Percentiles rank a stretch among this genome's conserved stretches.
Conservation (phyloP, 1,139 yeast genomes). For the Debaryomyces udenii region DNA sequence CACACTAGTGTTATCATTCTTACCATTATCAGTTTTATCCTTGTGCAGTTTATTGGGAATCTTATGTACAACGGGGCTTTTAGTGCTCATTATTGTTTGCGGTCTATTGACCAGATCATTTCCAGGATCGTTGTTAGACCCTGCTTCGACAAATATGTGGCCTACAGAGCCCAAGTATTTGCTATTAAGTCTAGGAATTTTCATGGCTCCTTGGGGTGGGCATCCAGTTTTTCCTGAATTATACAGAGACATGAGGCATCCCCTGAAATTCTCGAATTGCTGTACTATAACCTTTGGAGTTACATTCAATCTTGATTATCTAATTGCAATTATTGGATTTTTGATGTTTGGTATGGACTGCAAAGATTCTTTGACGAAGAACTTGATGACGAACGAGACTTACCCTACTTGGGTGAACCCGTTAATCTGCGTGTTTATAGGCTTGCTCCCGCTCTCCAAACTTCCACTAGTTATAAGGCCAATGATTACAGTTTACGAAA, state of each 20-base stretch:
- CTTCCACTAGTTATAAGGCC: constrained; percentile 46
- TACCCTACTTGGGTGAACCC: constrained; percentile 38
- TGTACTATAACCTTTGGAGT: constrained; percentile 36
- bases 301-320: constrained; percentile 38
- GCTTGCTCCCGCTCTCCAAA: constrained; percentile 44
- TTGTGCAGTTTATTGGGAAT: constrained; percentile 77
- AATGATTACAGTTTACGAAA: constrained; percentile 44
- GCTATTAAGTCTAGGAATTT: constrained; percentile 68
- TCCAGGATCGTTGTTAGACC: constrained; percentile 70
- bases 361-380: constrained; percentile 44
- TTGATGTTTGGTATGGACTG: constrained; percentile 44
- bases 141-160: constrained; percentile 51
- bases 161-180: constrained; percentile 55
- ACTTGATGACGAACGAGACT: constrained; percentile 35
- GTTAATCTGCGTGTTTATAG: constrained; percentile 38
- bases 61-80: constrained; percentile 64
- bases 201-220: constrained; percentile 91
- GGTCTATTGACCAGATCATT: constrained; percentile 58
- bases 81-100: constrained; percentile 57
- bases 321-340: constrained; percentile 40
- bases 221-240: constrained; percentile 85
- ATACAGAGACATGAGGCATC: constrained; percentile 82
- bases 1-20: constrained; percentile 64
- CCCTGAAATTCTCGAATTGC: constrained; percentile 38
- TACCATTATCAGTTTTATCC: constrained; percentile 76